Evolutionary conservation across 2,329 filamentous ascomycete genomes (phyloP), one percentile per base, ranked within the genome.

Genomic region (Xylariaceae sp.): DNA sequence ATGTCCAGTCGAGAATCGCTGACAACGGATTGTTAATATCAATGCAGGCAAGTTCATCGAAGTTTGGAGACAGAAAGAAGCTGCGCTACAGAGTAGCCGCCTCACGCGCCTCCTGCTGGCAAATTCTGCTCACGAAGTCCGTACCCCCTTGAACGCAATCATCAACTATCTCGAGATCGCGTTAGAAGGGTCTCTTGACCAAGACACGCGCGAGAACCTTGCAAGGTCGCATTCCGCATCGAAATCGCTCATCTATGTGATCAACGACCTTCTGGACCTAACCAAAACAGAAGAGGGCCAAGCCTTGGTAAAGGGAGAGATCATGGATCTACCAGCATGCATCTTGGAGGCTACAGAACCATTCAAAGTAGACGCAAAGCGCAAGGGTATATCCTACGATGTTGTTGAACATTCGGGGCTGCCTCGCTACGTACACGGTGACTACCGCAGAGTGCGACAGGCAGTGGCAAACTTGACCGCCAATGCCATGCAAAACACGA

Each of bases 161-260:
- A 95, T 96, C 70, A 96, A 96, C 62, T 96, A 95, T 60, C 79
- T 96, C 1, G 91, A 96, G 61, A 96, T 96, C 58, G 91, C 91
- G 0, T 73, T 96, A 1, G 91, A 96, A 70, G 90, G 90, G 0
- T 74, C 77, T 0, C 74, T 96, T 3, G 91, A 96, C 57, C 75
- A 82, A 14, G 91, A 96, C 64, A 96, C 89, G 0, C 78, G 92
- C 17, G 91, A 96, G 5, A 95, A 94, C 54, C 74, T 96, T 6
- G 80, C 87, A 1, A 87, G 85, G 60, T 96, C 91, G 1, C 89
- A 96, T 66, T 95, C 90, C 0, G 91, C 91, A 4, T 96, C 91
- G 0, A 96, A 96, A 64, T 95, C 90, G 0, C 74, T 96, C 22
- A 93, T 96, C 5, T 96, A 95, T 66, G 90, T 96, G 10, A 96